These are phyloP conservation scores for Auricularia auricula-judae DNA, from an alignment of 768 basidiomycete genomes.

Conservation along the genomic window DNA sequence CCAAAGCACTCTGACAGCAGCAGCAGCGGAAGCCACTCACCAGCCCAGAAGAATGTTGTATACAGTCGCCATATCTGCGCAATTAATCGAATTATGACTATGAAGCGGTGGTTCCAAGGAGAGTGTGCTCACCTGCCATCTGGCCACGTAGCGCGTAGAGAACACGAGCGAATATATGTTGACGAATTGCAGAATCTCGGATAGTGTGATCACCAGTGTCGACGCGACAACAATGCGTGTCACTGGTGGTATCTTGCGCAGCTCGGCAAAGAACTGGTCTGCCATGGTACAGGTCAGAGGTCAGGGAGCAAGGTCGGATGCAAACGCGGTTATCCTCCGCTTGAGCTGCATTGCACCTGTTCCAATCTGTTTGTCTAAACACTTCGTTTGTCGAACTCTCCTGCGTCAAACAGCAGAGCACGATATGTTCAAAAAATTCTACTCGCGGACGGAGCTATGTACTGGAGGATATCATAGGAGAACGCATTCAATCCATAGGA, in stretches of 20 bases:
- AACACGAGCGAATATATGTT: slow-evolving; percentile 46
- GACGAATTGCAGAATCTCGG: slow-evolving; percentile 44
- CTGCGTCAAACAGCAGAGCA: too few relatives aligned
- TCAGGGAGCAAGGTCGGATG: too few relatives aligned
- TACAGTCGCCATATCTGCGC: slow-evolving; percentile 60
- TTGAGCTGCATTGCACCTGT: too few relatives aligned
- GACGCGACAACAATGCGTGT: slow-evolving; percentile 61
- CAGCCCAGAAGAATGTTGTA: slow-evolving; percentile 65
- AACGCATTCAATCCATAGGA: too few relatives aligned
- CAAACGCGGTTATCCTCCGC: too few relatives aligned
- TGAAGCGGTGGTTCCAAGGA: background rate
- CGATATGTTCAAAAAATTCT: too few relatives aligned
- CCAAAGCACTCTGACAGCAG: background rate
- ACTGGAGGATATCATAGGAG: too few relatives aligned
- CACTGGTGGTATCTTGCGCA: slow-evolving; percentile 75
- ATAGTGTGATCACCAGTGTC: slow-evolving; percentile 46
- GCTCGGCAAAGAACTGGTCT: slow-evolving; percentile 27
- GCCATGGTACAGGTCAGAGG: background rate
- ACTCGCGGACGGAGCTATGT: too few relatives aligned
- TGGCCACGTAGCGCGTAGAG: slow-evolving; percentile 31
- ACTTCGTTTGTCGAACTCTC: too few relatives aligned
- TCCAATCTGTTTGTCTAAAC: too few relatives aligned
- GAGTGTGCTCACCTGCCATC: slow-evolving; percentile 38
- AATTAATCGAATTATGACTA: background rate
- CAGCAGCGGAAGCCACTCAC: slow-evolving; percentile 21